Percentiles rank a stretch among this genome's conserved stretches.
phyloP scores from a whole-genome alignment of 1,284 basidiomycete genomes.

The Microbotryum violaceum region DNA sequence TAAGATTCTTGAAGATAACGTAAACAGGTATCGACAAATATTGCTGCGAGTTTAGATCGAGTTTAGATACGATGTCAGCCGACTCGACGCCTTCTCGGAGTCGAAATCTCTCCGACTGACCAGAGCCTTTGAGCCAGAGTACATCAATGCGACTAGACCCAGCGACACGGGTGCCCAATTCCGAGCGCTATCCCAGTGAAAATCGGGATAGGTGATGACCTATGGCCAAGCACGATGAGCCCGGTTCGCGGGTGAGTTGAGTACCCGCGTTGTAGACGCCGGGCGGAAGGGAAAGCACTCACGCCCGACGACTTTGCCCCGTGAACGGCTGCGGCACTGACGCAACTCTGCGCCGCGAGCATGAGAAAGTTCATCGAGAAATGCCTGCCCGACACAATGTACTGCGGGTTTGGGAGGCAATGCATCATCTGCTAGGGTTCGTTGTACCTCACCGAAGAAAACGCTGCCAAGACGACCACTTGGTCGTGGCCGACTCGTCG shows the following conservation, averaged over 20 bases:
- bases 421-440: not conserved
- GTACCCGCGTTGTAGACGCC: conserved; percentile 12
- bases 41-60: conserved; percentile 24
- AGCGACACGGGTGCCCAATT: conserved; percentile 1
- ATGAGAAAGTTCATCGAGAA: conserved; percentile 98
- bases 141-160: conserved; percentile 2
- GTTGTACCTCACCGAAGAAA: not conserved
- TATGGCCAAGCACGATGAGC: not conserved
- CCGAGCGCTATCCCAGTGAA: not conserved
- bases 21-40: conserved; percentile 42
- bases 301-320: conserved; percentile 62
- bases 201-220: conserved; percentile 1
- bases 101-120: not conserved
- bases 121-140: conserved; percentile 1
- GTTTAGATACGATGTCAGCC: not conserved
- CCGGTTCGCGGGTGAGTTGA: not conserved
- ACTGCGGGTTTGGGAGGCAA: conserved; percentile 48
- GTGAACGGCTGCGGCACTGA: conserved; percentile 73
- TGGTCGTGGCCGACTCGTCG: too few species aligned
- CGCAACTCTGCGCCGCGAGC: conserved; percentile 78
- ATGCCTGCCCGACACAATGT: conserved; percentile 82
- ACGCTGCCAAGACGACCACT: not conserved
- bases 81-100: not conserved
- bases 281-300: conserved; percentile 4
- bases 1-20: conserved; percentile 95